These are phyloP conservation scores for Carpinus viminea DNA, from an alignment of 306 rosid species.

Conservation along the genomic window DNA sequence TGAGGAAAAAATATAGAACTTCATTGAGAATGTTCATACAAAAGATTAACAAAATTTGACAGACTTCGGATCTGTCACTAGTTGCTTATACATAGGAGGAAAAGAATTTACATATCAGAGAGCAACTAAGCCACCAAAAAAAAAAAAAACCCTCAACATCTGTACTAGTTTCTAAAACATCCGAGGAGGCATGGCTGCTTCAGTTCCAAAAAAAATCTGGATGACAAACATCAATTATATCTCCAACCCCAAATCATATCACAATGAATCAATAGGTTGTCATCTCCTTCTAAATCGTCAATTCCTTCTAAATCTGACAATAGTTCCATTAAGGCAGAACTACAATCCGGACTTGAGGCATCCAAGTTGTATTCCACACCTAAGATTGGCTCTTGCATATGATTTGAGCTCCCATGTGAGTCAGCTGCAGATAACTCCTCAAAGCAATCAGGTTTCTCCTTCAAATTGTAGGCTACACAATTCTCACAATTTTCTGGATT, in stretches of 20 bases:
- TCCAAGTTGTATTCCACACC: conserved; percentile 43
- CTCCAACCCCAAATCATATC: conserved; percentile 21
- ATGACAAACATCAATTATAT: background rate
- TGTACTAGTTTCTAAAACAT: too few relatives aligned
- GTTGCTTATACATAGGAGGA: too few relatives aligned
- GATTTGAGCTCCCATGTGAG: conserved; percentile 33
- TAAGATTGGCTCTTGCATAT: conserved; percentile 31
- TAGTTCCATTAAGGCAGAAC: conserved; percentile 51
- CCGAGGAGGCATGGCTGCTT: background rate
- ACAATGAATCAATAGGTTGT: conserved; percentile 32
- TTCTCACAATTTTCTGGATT: background rate
- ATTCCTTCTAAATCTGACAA: background rate
- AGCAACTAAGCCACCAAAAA: too few relatives aligned
- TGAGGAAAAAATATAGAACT: too few relatives aligned
- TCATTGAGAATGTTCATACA: too few relatives aligned
- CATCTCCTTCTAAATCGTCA: conserved; percentile 20
- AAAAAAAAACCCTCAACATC: too few relatives aligned
- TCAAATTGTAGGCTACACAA: background rate
- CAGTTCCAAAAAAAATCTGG: background rate
- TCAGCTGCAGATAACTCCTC: background rate
- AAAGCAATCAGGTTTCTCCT: background rate
- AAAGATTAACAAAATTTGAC: too few relatives aligned
- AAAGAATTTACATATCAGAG: too few relatives aligned
- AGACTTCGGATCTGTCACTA: too few relatives aligned
- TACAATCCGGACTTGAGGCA: conserved; percentile 58